A percentile compares a stretch with the other conserved stretches of the same genome.
Evolutionary conservation across 2,329 filamentous ascomycete species (phyloP).

Genomic region (Neopestalotiopsis sp.): DNA sequence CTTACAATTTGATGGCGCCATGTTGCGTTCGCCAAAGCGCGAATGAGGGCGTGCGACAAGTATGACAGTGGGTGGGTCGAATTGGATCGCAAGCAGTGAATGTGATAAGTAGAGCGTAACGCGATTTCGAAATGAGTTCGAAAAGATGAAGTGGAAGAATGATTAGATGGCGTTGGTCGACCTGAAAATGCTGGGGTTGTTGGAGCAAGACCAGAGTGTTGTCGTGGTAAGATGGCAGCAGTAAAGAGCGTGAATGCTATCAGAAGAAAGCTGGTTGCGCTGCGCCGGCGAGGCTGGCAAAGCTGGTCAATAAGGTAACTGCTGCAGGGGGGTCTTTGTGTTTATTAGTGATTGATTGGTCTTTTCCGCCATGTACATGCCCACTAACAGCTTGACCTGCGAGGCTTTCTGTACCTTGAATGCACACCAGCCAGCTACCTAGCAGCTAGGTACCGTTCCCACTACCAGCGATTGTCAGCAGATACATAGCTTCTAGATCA

Average conservation of each 20-base stretch:
- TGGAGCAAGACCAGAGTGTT: background rate
- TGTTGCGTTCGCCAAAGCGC: background rate
- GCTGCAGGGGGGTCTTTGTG: background rate
- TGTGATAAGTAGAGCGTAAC: background rate
- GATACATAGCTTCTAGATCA: too few species aligned
- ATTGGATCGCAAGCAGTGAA: background rate
- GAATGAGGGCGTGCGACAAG: background rate
- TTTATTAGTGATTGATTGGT: background rate
- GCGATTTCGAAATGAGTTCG: background rate
- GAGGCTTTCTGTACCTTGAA: background rate
- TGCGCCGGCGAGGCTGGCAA: conserved; percentile 8
- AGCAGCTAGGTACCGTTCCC: too few species aligned
- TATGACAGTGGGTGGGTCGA: background rate
- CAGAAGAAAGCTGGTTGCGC: background rate
- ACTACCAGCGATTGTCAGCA: too few species aligned
- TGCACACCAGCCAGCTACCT: too few species aligned
- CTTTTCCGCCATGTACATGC: too few species aligned
- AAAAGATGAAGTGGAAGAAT: background rate
- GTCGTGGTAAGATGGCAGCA: background rate
- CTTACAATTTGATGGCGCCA: conserved; percentile 18
- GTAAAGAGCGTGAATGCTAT: background rate
- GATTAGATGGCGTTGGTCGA: background rate
- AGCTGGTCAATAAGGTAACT: background rate
- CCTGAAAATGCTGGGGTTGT: background rate
- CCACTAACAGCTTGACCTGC: background rate